Evolutionary conservation across 2,329 filamentous ascomycete species (phyloP), one percentile per base, ranked within the genome.

Genomic region (Cadophora sp.): DNA sequence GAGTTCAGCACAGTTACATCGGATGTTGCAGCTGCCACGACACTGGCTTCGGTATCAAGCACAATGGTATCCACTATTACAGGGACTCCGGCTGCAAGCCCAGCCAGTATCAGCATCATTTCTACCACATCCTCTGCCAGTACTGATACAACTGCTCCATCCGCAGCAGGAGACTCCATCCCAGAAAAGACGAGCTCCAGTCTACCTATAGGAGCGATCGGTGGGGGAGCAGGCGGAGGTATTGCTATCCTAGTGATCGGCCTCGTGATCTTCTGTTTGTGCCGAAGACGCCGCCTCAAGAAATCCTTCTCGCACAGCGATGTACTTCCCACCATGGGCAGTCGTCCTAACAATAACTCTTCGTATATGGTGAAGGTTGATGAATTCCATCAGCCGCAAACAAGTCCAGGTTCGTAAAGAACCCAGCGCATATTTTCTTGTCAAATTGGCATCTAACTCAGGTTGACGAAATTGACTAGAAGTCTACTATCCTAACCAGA

Each of bases 151-250:
- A 46, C 58, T n/a, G 16, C 58, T 29, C 29, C 58, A 26, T 34
- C 58, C 12, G 16, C 24, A 27, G 40, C 34, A 9, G 37, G 3
- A 61, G 58, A 22, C 24, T 29, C 55, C 2, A 14, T 4, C 9
- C 55, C 55, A 14, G 55, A 61, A 27, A 48, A 46, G 12, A 14
- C 29, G 11, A 12, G 26, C 14, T 27, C 48, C 8, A 22, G 6
- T 51, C 16, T 24, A 14, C 37, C 37, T 5, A 53, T 56, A 26
- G 53, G 48, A 29, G 40, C 63, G 7, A 58, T 65, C 22, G 63
- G 53, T 19, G 63, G 63, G 14, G 63, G 63, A 24, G 51, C 37
- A 43, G 53, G 19, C 3, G 63, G 24, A 31, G 63, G 63, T 7
- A 43, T 46, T 16, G 34, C 22, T 9, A n/a, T 64, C 1, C 31